Evolutionary conservation across 2,329 filamentous ascomycete genomes (phyloP).

Genomic region (Pochonia chlamydosporia): DNA sequence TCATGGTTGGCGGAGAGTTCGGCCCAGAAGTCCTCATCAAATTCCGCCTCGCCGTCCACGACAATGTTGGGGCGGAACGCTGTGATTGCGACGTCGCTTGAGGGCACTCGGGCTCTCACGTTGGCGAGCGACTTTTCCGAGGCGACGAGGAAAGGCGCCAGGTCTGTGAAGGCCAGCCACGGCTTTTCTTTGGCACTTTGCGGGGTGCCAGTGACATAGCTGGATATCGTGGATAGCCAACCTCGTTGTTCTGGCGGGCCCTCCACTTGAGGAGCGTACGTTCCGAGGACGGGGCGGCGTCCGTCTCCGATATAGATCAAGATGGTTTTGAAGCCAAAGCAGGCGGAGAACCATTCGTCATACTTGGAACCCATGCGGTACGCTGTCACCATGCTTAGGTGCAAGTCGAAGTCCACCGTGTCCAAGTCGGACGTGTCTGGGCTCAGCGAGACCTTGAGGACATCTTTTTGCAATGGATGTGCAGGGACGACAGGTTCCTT

Average conservation of each 20-base stretch:
- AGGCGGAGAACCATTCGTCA: slow-evolving; percentile 61
- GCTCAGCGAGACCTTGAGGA: slow-evolving; percentile 50
- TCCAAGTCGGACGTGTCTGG: slow-evolving; percentile 43
- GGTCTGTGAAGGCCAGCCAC: slow-evolving; percentile 66
- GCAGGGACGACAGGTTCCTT: slow-evolving; percentile 31
- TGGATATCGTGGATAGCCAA: slow-evolving; percentile 30
- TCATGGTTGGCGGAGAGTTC: slow-evolving; percentile 42
- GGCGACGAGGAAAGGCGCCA: slow-evolving; percentile 68
- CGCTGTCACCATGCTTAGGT: slow-evolving; percentile 50
- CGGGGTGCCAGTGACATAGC: slow-evolving; percentile 21
- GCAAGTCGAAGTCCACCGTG: slow-evolving; percentile 49
- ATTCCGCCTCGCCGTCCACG: slow-evolving; percentile 53
- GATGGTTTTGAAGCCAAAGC: slow-evolving; percentile 56
- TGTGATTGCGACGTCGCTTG: slow-evolving; percentile 51
- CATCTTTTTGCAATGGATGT: slow-evolving; percentile 27
- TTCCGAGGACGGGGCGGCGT: slow-evolving; percentile 56
- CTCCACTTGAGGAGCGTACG: slow-evolving; percentile 31
- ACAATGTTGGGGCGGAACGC: slow-evolving; percentile 73
- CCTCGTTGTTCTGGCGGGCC: slow-evolving; percentile 17
- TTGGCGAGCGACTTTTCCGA: slow-evolving; percentile 64
- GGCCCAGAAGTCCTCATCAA: slow-evolving; percentile 69
- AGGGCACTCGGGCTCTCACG: slow-evolving; percentile 52
- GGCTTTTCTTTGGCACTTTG: slow-evolving; percentile 27
- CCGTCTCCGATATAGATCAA: slow-evolving; percentile 62
- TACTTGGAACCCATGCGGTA: slow-evolving; percentile 58